Evolutionary conservation across 805 yeast genomes (phyloP), one percentile per base, ranked within the genome.

Genomic region (Wickerhamomyces strasburgensis): DNA sequence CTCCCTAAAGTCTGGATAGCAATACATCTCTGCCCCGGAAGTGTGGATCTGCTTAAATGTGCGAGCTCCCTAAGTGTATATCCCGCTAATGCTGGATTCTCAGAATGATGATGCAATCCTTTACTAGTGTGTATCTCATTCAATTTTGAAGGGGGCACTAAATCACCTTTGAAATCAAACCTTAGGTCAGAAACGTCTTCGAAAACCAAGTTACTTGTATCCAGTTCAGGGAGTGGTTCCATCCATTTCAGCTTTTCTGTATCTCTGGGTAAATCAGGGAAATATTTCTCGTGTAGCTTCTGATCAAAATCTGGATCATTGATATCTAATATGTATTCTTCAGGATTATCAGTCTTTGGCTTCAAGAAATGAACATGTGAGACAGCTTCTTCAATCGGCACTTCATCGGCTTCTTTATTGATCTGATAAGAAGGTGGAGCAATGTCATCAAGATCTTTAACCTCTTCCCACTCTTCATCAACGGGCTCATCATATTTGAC

Each of bases 91-190:
- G 80, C 78, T 0, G 98, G 96, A 33, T 82, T 78, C 9, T 82
- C 86, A 0, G 96, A 73, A 59, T 93, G 99, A 57, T 93, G 98
- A 52, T 87, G 96, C 18, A 93, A 70, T 0, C 96, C 98, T 27
- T 72, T 55, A 27, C 68, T 64, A 0, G 80, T 68, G 3, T 83
- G 77, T 17, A 60, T 58, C 1, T 61, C 40, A 13, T 62, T 57
- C 21, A 77, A 65, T 34, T 76, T 68, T 1, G 67, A 58, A 5
- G 83, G 81, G 6, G 79, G 67, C 4, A 93, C 67, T 42, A 93
- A 58, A 48, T 84, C 68, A 9, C 97, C 98, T 34, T 77, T 68
- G 60, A 93, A 88, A 53, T 90, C 97, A 54, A 93, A 93, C 44
- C 99, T 65, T 55, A 90, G 65, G 35, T 84, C 87, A 5, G 81